phyloP scores from a whole-genome alignment of 352 stramenopile species.

The Elongisporangium senticosum region DNA sequence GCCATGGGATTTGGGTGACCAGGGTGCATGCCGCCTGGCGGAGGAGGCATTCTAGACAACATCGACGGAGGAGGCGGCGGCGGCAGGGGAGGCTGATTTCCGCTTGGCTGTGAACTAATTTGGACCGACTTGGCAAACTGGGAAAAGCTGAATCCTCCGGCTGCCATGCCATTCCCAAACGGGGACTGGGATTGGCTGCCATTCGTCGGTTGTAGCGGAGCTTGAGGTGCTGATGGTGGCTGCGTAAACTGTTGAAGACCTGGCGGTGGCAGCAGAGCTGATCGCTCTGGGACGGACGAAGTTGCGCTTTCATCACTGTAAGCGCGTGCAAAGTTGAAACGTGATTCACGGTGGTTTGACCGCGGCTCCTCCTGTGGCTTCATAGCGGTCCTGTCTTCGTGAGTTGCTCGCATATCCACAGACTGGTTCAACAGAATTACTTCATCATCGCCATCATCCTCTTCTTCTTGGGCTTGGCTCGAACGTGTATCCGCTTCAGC shows the following conservation, averaged over 20 bases:
- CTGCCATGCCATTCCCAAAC: neutral
- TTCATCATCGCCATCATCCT: constrained; percentile 8
- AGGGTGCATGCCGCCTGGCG: constrained; percentile 1
- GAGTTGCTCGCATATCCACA: neutral
- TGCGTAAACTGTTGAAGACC: neutral
- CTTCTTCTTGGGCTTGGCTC: constrained; percentile 3
- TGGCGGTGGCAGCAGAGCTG: neutral
- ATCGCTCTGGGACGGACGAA: neutral
- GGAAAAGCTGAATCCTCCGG: constrained; percentile 34
- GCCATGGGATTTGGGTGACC: neutral
- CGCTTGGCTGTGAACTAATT: constrained; percentile 8
- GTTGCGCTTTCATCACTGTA: neutral
- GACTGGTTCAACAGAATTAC: constrained; percentile 1
- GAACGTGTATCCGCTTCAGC: neutral
- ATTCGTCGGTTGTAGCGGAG: neutral
- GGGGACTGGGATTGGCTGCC: too few relatives aligned
- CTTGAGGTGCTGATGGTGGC: neutral
- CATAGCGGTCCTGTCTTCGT: neutral
- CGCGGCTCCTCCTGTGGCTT: neutral
- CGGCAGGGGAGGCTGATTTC: neutral
- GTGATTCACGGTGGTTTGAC: constrained; percentile 4
- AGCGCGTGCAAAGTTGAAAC: constrained; percentile 9
- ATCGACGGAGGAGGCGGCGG: constrained; percentile 4
- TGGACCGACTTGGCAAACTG: constrained; percentile 41
- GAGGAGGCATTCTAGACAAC: constrained; percentile 2